Percentiles rank a stretch among this genome's conserved stretches.
Conservation (phyloP, 2,329 filamentous ascomycete genomes). For the Capronia coronata region DNA sequence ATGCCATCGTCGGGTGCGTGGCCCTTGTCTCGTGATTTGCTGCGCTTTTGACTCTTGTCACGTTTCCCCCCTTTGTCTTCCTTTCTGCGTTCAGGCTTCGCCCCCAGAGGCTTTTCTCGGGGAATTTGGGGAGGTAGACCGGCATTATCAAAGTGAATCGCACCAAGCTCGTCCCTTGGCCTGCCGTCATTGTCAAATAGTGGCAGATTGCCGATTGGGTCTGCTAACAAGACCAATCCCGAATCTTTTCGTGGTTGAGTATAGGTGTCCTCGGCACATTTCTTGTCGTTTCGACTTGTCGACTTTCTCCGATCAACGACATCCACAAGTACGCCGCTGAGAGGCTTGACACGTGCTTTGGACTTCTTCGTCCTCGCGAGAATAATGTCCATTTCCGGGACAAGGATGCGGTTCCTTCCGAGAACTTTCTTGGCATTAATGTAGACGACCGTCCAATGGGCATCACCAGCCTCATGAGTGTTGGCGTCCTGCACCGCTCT, state of each 20-base stretch:
- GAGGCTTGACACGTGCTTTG: slow-evolving; percentile 10
- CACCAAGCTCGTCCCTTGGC: slow-evolving; percentile 21
- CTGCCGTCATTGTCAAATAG: slow-evolving; percentile 23
- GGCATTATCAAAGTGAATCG: slow-evolving; percentile 21
- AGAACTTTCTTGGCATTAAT: slow-evolving; percentile 18
- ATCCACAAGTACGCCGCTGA: slow-evolving; percentile 9
- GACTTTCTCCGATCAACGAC: slow-evolving; percentile 2
- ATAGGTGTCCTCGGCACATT: slow-evolving; percentile 13
- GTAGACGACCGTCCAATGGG: slow-evolving; percentile 19
- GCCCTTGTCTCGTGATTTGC: slow-evolving; percentile 16
- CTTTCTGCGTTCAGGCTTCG: slow-evolving; percentile 17
- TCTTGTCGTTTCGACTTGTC: slow-evolving; percentile 9
- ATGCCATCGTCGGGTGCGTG: slow-evolving; percentile 8
- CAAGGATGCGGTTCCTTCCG: slow-evolving; percentile 11
- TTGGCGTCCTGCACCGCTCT: slow-evolving; percentile 14
- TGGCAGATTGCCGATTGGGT: slow-evolving; percentile 20
- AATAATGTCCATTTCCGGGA: slow-evolving; percentile 24
- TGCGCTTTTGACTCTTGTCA: slow-evolving; percentile 14
- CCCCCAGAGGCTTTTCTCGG: slow-evolving; percentile 23
- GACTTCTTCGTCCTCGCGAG: slow-evolving; percentile 12
- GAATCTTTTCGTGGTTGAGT: slow-evolving; percentile 18
- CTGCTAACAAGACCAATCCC: slow-evolving; percentile 19
- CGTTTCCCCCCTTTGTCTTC: slow-evolving; percentile 19
- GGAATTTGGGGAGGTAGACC: slow-evolving; percentile 25
- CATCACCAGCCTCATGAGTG: slow-evolving; percentile 14